Conservation (phyloP, 1,284 basidiomycete genomes). For the Malassezia vespertilionis region DNA sequence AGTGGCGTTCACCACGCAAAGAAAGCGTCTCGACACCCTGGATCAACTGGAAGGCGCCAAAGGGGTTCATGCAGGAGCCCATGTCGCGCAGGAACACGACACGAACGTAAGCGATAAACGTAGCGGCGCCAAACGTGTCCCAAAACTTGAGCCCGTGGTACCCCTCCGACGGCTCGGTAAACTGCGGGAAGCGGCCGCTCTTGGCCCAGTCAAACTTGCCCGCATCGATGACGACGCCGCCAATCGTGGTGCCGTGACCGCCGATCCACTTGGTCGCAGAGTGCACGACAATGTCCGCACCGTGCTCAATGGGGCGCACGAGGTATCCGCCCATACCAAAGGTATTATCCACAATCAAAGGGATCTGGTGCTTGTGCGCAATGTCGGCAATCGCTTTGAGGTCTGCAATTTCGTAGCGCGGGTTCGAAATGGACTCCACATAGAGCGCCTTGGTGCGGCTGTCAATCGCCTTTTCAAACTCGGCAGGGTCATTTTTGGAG, state of each 20-base stretch:
- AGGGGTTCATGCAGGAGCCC: constrained; percentile 66
- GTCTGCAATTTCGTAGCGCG: constrained; percentile 62
- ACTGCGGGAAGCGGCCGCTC: constrained; percentile 66
- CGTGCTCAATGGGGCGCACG: constrained; percentile 62
- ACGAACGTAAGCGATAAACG: constrained; percentile 65
- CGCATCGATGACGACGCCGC: constrained; percentile 67
- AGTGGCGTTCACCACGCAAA: constrained; percentile 65
- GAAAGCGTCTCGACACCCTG: constrained; percentile 78
- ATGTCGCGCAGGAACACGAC: constrained; percentile 66
- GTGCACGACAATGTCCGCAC: constrained; percentile 76
- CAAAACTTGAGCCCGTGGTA: constrained; percentile 60
- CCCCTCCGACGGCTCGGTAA: constrained; percentile 69
- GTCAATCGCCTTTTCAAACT: constrained; percentile 56
- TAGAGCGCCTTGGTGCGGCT: constrained; percentile 53
- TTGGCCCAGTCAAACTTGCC: constrained; percentile 74
- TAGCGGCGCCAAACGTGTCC: constrained; percentile 62
- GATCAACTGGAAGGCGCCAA: constrained; percentile 69
- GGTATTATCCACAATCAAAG: constrained; percentile 78
- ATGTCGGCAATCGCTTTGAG: constrained; percentile 65
- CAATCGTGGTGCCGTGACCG: constrained; percentile 78
- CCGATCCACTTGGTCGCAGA: constrained; percentile 86
- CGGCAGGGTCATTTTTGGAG: constrained; percentile 55
- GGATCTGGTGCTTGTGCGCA: constrained; percentile 65
- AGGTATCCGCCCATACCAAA: constrained; percentile 75
- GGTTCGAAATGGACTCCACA: constrained; percentile 75